Evolutionary conservation across 768 basidiomycete genomes (phyloP).

Genomic region (Phanerodontia chrysosporium): DNA sequence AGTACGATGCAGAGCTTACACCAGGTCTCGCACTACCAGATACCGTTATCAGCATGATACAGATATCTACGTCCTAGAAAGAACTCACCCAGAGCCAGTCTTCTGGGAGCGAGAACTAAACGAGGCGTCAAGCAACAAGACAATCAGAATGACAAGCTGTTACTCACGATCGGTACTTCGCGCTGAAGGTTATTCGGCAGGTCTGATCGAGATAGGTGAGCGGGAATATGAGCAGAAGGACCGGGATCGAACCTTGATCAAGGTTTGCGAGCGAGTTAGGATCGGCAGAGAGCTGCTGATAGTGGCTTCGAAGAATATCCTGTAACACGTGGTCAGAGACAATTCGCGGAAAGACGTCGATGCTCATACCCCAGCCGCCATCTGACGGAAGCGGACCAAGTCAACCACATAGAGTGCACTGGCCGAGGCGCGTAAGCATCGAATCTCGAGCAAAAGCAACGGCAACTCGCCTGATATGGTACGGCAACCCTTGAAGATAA

Average conservation of each 20-base stretch:
- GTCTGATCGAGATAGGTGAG: slow-evolving; percentile 60
- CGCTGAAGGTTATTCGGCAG: slow-evolving; percentile 93
- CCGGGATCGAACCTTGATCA: slow-evolving; percentile 73
- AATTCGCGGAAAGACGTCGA: background rate
- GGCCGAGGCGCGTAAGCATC: slow-evolving; percentile 8
- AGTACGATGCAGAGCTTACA: slow-evolving; percentile 48
- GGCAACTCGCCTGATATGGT: slow-evolving; percentile 83
- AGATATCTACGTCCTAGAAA: background rate
- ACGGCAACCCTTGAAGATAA: slow-evolving; percentile 76
- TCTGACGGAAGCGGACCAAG: slow-evolving; percentile 88
- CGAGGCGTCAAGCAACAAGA: background rate
- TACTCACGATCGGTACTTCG: slow-evolving; percentile 86
- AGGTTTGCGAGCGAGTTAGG: slow-evolving; percentile 92
- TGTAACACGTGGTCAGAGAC: slow-evolving; percentile 21
- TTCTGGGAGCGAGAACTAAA: slow-evolving; percentile 79
- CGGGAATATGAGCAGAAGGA: background rate
- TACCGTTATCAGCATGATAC: background rate
- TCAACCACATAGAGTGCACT: slow-evolving; percentile 97
- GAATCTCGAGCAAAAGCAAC: background rate
- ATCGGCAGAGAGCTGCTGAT: slow-evolving; percentile 91
- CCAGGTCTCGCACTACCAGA: slow-evolving; percentile 99
- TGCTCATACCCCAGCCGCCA: slow-evolving; percentile 60
- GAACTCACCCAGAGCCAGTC: slow-evolving; percentile 92
- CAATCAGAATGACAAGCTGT: background rate
- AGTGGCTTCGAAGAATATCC: slow-evolving; percentile 89